Evolutionary conservation across 1,139 yeast genomes (phyloP).

Genomic region (Ogataea hybrid): DNA sequence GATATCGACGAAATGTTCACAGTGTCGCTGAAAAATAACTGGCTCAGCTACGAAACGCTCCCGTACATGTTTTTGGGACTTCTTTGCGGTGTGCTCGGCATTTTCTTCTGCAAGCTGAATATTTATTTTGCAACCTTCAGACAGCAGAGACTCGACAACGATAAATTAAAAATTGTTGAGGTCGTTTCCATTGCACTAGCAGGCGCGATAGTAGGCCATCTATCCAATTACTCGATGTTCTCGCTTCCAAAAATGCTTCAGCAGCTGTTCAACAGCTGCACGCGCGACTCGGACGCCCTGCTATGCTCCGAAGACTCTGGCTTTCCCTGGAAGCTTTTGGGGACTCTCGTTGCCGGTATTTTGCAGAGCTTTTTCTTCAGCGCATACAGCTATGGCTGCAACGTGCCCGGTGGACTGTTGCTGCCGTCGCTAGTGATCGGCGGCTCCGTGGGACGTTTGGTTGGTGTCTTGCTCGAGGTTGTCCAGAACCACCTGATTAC

Average conservation of each 20-base stretch:
- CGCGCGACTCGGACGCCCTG: constrained; percentile 23
- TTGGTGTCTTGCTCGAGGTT: constrained; percentile 59
- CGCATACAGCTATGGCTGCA: constrained; percentile 62
- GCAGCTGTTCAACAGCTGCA: constrained; percentile 65
- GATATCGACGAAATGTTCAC: too few relatives aligned
- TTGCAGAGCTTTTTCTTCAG: constrained; percentile 56
- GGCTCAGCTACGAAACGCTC: too few relatives aligned
- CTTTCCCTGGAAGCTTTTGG: constrained; percentile 26
- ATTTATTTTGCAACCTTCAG: too few relatives aligned
- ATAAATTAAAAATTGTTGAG: too few relatives aligned
- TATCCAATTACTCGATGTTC: constrained; percentile 46
- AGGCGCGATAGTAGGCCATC: constrained; percentile 56
- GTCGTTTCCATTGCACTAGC: constrained; percentile 42
- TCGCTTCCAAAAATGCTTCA: constrained; percentile 57
- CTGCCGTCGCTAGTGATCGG: constrained; percentile 75
- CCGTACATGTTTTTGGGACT: too few relatives aligned
- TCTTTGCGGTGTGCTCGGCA: too few relatives aligned
- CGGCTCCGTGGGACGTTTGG: constrained; percentile 63
- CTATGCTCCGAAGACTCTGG: constrained; percentile 11
- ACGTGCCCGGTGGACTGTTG: constrained; percentile 72
- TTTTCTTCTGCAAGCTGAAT: too few relatives aligned
- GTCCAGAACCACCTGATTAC: constrained; percentile 42
- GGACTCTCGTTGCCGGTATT: constrained; percentile 43
- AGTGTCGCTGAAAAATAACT: too few relatives aligned
- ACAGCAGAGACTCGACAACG: too few relatives aligned